Evolutionary conservation across 768 basidiomycete species (phyloP).

Genomic region (Phanerochaete carnosa): DNA sequence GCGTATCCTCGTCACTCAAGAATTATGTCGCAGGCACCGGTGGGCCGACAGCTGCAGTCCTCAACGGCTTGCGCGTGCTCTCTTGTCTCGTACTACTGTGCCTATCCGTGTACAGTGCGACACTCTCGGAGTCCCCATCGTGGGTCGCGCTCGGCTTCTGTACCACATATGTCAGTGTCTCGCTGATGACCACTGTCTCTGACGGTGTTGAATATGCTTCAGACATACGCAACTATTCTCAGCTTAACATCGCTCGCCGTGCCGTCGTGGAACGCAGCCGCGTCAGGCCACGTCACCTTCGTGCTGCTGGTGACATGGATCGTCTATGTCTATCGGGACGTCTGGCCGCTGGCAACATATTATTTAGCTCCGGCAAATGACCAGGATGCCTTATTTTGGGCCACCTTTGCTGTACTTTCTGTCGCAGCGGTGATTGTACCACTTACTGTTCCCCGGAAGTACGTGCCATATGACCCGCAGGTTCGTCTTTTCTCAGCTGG

Average conservation of each 20-base stretch:
- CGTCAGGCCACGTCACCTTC: background rate
- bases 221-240: background rate
- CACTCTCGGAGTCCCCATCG: background rate
- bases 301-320: slow-evolving; percentile 24
- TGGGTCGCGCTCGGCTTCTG: background rate
- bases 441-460: slow-evolving; percentile 50
- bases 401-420: slow-evolving; percentile 43
- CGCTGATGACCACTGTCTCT: no score
- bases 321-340: slow-evolving; percentile 54
- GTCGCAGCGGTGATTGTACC: slow-evolving; percentile 49
- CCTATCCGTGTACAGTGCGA: background rate
- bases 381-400: slow-evolving; percentile 48
- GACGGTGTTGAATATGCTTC: background rate
- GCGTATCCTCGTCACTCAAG: background rate
- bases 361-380: slow-evolving; percentile 46
- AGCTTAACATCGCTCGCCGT: background rate
- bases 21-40: background rate
- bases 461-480: slow-evolving; percentile 55
- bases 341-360: slow-evolving; percentile 59
- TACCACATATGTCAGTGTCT: slow-evolving; percentile 2
- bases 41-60: background rate
- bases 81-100: background rate
- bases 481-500: slow-evolving; percentile 25
- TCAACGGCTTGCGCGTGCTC: background rate
- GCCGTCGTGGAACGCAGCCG: background rate